A percentile compares a stretch with the other conserved stretches of the same genome.
phyloP scores from a whole-genome alignment of 257 asterid genomes.

The Paraleonurus japonicus region DNA sequence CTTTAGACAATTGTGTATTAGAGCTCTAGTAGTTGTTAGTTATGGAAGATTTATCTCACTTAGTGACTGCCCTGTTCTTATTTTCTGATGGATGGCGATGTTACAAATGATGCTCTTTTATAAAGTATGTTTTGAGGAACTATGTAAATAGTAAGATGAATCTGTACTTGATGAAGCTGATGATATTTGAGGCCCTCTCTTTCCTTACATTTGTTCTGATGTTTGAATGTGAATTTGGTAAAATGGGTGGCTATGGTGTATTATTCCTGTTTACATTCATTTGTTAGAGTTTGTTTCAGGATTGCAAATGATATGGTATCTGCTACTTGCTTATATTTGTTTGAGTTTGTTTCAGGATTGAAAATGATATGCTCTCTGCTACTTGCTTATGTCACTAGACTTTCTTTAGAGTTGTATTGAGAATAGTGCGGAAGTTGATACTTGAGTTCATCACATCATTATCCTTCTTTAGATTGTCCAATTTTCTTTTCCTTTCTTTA shows the following conservation, averaged over 20 bases:
- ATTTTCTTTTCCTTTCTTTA: too few species aligned
- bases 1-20: slow-evolving; percentile 18
- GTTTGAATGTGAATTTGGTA: slow-evolving; percentile 3
- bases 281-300: background rate
- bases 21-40: background rate
- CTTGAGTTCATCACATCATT: slow-evolving; percentile 14
- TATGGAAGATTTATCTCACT: background rate
- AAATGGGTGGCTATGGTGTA: background rate
- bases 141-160: background rate
- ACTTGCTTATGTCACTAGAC: background rate
- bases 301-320: background rate
- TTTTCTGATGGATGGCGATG: background rate
- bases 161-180: background rate
- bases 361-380: slow-evolving; percentile 4
- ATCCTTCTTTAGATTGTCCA: background rate
- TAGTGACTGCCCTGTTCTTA: slow-evolving; percentile 33
- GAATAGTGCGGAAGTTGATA: background rate
- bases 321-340: background rate
- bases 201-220: background rate
- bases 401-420: background rate
- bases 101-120: background rate
- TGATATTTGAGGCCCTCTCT: slow-evolving; percentile 5
- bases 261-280: background rate
- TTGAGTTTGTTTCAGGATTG: background rate
- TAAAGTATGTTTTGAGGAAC: background rate